Base-by-base conservation (phyloP, 352 stramenopile genomes). In the Phytophthora colocasiae region DNA sequence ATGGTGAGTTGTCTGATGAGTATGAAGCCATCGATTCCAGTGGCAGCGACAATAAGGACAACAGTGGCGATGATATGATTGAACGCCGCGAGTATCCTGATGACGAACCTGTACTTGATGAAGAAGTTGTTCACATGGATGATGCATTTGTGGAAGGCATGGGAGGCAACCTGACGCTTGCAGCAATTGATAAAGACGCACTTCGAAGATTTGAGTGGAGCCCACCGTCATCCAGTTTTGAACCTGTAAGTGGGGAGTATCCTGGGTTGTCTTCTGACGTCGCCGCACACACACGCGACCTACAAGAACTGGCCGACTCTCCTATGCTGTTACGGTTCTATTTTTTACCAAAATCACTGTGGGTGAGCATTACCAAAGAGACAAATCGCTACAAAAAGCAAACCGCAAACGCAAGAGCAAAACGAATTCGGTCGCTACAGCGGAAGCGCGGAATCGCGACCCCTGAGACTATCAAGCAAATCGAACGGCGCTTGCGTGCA, bases 311-410 rank as follows among this genome's bases (percentile, higher is more conserved):
- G 8, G 19, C 12, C 1, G 10, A 59, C 10, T 59, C 48, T 17
- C 58, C 58, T 6, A 22, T 66, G 3, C 3, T 10, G 40, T 22
- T 53, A 14, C 68, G 77, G 38, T 74, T 74, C 54, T 62, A 55
- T 11, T 70, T 72, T 26, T 43, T 77, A 24, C 51, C 63, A 0
- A 67, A 63, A 8, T 55, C 56, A 0, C n/a, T 77, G 24, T 70
- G 47, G 63, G 49, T 58, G 8, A 0, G 3, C 3, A 70, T 77
- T 3, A 24, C 32, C 1, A 22, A 14, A 1, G 63, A 72, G 45
- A 68, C 55, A 1, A 80, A 80, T n/a, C 58, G 52, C 1, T 74
- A 72, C 55, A 50, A 53, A 1, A 31, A 31, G 27, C 27, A 31
- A 31, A 31, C 27, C 27, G 6, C 6, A 31, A 31, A 31, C 27